A percentile compares a stretch with the other conserved stretches of the same genome.
phyloP scores from a whole-genome alignment of 768 basidiomycete species.

The Leucocoprinus birnbaumii region DNA sequence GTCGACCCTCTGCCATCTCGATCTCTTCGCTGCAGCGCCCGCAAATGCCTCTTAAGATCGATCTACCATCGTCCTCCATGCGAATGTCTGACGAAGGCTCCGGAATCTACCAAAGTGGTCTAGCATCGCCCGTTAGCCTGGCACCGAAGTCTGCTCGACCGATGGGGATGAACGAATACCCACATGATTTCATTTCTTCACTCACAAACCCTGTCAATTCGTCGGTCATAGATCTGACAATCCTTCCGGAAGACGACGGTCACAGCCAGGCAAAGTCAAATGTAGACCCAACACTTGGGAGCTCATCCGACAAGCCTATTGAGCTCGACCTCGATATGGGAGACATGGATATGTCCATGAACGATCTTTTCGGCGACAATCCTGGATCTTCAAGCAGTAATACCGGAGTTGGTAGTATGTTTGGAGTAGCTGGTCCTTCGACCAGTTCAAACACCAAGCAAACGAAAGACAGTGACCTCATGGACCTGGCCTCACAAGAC shows the following conservation, averaged over 20 bases:
- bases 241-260: constrained; percentile 26
- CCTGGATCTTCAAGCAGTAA: constrained; percentile 27
- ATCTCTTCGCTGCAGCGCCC: constrained; percentile 78
- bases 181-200: constrained; percentile 65
- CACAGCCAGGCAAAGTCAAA: constrained; percentile 14
- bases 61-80: constrained; percentile 68
- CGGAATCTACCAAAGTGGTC: constrained; percentile 51
- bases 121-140: constrained; percentile 78
- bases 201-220: constrained; percentile 34
- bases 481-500: constrained; percentile 18
- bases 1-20: constrained; percentile 72
- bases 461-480: constrained; percentile 11
- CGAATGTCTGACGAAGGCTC: constrained; percentile 68
- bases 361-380: constrained; percentile 53
- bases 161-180: constrained; percentile 48
- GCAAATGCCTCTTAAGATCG: constrained; percentile 71
- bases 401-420: constrained; percentile 14
- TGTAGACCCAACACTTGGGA: constrained; percentile 42
- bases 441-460: neutral
- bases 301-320: constrained; percentile 77
- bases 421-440: constrained; percentile 20
- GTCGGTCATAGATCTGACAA: constrained; percentile 61
- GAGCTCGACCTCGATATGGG: constrained; percentile 72
- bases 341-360: constrained; percentile 55
- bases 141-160: constrained; percentile 78